Evolutionary conservation across 768 basidiomycete species (phyloP).

Genomic region (Tylopilus balloui): DNA sequence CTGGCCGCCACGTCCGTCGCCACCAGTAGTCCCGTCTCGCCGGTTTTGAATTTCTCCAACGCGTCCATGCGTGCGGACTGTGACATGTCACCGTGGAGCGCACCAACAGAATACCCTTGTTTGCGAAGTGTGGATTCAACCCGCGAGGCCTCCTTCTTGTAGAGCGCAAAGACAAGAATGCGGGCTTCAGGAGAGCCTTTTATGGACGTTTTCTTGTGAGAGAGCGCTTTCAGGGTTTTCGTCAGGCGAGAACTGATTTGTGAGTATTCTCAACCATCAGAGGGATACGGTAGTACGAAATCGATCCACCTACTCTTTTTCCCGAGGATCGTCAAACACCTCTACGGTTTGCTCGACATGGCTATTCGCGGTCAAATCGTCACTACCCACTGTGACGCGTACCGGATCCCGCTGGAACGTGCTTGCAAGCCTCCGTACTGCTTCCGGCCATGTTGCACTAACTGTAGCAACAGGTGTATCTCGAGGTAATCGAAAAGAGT

Average conservation of each 20-base stretch:
- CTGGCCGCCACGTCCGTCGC: slow-evolving; percentile 98
- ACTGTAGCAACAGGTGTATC: slow-evolving; percentile 42
- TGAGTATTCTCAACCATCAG: background rate
- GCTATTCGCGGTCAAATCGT: slow-evolving; percentile 91
- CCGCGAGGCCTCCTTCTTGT: slow-evolving; percentile 96
- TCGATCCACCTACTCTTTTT: slow-evolving; percentile 69
- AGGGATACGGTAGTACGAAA: background rate
- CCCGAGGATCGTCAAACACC: slow-evolving; percentile 79
- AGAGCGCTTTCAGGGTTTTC: slow-evolving; percentile 48
- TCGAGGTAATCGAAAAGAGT: background rate
- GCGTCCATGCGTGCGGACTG: slow-evolving; percentile 82
- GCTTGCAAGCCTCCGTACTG: slow-evolving; percentile 81
- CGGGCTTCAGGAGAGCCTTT: slow-evolving; percentile 53
- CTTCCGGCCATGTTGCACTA: slow-evolving; percentile 98
- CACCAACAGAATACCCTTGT: slow-evolving; percentile 74
- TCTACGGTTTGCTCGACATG: slow-evolving; percentile 91
- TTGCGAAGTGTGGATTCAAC: slow-evolving; percentile 74
- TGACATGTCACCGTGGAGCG: slow-evolving; percentile 87
- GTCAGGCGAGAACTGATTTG: slow-evolving; percentile 53
- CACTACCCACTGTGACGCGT: slow-evolving; percentile 90
- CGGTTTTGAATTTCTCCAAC: slow-evolving; percentile 82
- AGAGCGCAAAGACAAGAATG: slow-evolving; percentile 89
- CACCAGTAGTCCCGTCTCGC: slow-evolving; percentile 76
- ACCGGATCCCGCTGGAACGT: slow-evolving; percentile 85
- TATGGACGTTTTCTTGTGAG: slow-evolving; percentile 58